Evolutionary conservation across 176 grass and related monocot species (phyloP).

Genomic region (Chloris gayana): DNA sequence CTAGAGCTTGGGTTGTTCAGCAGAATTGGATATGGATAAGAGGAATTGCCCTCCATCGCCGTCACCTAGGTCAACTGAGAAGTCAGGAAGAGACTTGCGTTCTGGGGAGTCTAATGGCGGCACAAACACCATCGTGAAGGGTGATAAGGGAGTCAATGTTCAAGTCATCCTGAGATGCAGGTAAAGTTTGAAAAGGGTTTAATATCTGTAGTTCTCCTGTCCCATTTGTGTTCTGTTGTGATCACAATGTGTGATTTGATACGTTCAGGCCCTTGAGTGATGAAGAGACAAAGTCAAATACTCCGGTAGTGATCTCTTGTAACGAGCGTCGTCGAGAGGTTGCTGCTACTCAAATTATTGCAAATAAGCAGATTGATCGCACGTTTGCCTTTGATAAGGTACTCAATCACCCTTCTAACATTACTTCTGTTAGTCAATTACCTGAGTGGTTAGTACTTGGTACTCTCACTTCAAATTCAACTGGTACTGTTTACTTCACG

Average conservation of each 20-base stretch:
- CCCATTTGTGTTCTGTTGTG: conserved; percentile 29
- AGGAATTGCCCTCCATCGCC: conserved; percentile 61
- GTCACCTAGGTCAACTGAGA: conserved; percentile 83
- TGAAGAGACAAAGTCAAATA: conserved; percentile 82
- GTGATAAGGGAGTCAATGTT: conserved; percentile 98
- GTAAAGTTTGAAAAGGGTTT: conserved; percentile 34
- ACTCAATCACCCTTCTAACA: conserved; percentile 27
- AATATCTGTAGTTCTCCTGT: conserved; percentile 37
- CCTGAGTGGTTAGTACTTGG: neutral
- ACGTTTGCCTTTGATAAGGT: conserved; percentile 97
- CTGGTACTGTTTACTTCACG: conserved; percentile 18
- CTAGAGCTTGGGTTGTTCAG: conserved; percentile 36
- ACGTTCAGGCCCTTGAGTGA: conserved; percentile 83
- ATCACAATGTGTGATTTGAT: conserved; percentile 29
- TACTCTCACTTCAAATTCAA: conserved; percentile 21
- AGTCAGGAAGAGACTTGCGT: conserved; percentile 72
- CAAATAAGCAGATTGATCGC: conserved; percentile 96
- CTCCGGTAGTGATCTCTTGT: conserved; percentile 91
- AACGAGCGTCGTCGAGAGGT: conserved; percentile 85
- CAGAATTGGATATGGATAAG: conserved; percentile 54
- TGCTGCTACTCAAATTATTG: conserved; percentile 86
- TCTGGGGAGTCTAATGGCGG: conserved; percentile 68
- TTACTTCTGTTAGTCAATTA: neutral
- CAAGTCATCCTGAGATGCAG: conserved; percentile 99
- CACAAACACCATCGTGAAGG: conserved; percentile 49